Evolutionary conservation across 2,329 filamentous ascomycete species (phyloP).

Genomic region (Pseudogymnoascus pannorum): DNA sequence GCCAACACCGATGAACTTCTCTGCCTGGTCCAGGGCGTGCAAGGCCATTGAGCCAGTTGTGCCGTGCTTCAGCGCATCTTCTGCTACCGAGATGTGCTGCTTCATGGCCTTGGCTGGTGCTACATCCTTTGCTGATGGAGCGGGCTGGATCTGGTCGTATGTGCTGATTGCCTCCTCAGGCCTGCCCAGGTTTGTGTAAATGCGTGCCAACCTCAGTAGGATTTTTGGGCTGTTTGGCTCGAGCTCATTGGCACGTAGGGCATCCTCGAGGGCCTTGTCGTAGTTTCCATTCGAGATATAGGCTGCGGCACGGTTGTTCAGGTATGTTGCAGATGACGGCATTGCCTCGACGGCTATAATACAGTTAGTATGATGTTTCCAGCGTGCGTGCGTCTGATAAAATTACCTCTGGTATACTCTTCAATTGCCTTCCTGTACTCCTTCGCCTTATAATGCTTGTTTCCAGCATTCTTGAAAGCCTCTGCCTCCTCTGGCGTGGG

Average conservation of each 20-base stretch:
- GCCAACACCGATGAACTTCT: constrained; percentile 66
- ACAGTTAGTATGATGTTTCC: constrained; percentile 8
- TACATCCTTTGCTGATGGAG: constrained; percentile 78
- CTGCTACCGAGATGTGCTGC: constrained; percentile 70
- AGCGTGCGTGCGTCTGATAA: background rate
- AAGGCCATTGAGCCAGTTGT: constrained; percentile 85
- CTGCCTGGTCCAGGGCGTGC: constrained; percentile 85
- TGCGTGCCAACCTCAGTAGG: constrained; percentile 76
- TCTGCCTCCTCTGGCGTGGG: constrained; percentile 65
- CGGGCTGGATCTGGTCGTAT: constrained; percentile 71
- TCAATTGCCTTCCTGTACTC: constrained; percentile 82
- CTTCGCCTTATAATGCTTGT: constrained; percentile 94
- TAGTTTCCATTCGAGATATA: constrained; percentile 84
- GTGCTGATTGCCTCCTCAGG: constrained; percentile 81
- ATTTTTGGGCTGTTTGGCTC: constrained; percentile 86
- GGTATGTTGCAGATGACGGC: constrained; percentile 78
- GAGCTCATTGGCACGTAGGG: constrained; percentile 70
- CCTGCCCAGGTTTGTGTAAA: constrained; percentile 80
- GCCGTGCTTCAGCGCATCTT: constrained; percentile 66
- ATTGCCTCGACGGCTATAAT: constrained; percentile 74
- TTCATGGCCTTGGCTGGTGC: constrained; percentile 79
- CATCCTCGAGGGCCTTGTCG: constrained; percentile 76
- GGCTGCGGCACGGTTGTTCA: constrained; percentile 90
- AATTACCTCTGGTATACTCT: constrained; percentile 87
- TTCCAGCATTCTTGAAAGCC: constrained; percentile 83